phyloP scores from a whole-genome alignment of 306 rosid genomes.

The Macrotyloma uniflorum region DNA sequence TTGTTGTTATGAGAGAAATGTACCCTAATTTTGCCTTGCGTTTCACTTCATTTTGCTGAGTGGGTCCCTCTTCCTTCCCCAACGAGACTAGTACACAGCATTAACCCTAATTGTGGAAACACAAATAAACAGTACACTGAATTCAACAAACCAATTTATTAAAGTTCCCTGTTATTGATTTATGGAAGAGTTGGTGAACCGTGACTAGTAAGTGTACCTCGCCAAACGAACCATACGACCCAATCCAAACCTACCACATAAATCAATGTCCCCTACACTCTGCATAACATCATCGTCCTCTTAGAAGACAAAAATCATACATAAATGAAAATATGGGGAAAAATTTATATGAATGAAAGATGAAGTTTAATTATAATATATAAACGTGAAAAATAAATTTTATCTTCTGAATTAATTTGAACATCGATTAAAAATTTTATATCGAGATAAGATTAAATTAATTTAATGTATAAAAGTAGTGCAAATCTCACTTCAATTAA shows the following conservation, averaged over 20 bases:
- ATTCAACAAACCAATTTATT: background rate
- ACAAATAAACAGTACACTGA: background rate
- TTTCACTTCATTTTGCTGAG: conserved; percentile 34
- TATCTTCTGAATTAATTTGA: too few relatives aligned
- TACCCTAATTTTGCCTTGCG: conserved; percentile 33
- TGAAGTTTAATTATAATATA: too few relatives aligned
- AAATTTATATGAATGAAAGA: too few relatives aligned
- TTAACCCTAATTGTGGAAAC: background rate
- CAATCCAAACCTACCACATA: background rate
- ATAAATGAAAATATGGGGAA: too few relatives aligned
- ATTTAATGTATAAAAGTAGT: too few relatives aligned
- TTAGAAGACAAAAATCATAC: too few relatives aligned
- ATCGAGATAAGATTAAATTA: too few relatives aligned
- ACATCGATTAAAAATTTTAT: too few relatives aligned
- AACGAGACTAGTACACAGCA: background rate
- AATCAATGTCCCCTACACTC: too few relatives aligned
- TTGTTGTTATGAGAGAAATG: background rate
- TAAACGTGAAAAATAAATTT: too few relatives aligned
- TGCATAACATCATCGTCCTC: too few relatives aligned
- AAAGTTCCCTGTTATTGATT: conserved; percentile 22
- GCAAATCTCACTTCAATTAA: too few relatives aligned
- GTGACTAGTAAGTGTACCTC: background rate
- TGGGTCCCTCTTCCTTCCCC: background rate
- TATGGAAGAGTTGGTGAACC: background rate
- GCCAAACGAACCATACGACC: background rate